phyloP scores from a whole-genome alignment of 1,284 basidiomycete genomes.

The Ceratobasidium sp. region DNA sequence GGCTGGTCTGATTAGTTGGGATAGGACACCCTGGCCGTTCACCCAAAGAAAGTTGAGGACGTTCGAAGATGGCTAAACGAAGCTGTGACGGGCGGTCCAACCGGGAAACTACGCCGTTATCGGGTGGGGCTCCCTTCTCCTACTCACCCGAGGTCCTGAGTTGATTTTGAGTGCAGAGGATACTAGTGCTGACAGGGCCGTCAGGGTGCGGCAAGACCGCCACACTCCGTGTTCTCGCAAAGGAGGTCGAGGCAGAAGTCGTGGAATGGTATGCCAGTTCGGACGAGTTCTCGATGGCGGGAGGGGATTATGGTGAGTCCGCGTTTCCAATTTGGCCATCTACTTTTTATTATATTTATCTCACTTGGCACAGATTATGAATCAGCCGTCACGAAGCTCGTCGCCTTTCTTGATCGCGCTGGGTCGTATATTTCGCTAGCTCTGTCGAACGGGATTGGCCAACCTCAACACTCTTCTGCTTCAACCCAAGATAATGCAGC shows the following conservation, averaged over 20 bases:
- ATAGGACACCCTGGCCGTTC: constrained; percentile 87
- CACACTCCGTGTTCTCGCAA: constrained; percentile 79
- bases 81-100: constrained; percentile 77
- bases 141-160: neutral
- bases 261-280: constrained; percentile 85
- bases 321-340: constrained; percentile 10
- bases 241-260: constrained; percentile 82
- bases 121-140: constrained; percentile 65
- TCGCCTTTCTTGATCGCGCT: constrained; percentile 81
- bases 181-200: constrained; percentile 89
- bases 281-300: constrained; percentile 59
- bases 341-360: constrained; percentile 2
- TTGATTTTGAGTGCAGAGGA: constrained; percentile 66
- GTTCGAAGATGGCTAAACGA: constrained; percentile 89
- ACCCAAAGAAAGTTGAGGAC: constrained; percentile 87
- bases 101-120: constrained; percentile 78
- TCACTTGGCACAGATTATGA: constrained; percentile 63
- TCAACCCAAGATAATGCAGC: constrained; percentile 46
- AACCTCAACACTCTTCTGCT: constrained; percentile 41
- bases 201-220: constrained; percentile 93
- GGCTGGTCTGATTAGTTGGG: neutral
- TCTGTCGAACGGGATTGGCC: constrained; percentile 45
- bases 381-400: constrained; percentile 77
- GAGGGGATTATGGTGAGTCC: constrained; percentile 53
- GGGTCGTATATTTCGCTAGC: constrained; percentile 73